Percentiles rank a stretch among this genome's conserved stretches.
phyloP scores from a whole-genome alignment of 352 stramenopile genomes.

The Phytophthora hybrid region DNA sequence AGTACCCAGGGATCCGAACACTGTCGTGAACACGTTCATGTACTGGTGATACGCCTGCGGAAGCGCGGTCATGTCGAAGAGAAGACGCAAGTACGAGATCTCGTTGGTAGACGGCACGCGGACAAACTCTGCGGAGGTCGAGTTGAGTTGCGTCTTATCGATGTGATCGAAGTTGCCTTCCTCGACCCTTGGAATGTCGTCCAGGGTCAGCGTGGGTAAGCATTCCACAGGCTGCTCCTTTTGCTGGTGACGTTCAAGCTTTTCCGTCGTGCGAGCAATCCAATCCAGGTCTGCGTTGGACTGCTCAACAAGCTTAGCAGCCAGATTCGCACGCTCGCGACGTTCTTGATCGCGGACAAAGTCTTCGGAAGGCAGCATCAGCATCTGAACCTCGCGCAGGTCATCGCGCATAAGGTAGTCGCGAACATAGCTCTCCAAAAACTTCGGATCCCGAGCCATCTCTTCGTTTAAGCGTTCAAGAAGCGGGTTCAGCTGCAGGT shows the following conservation, averaged over 20 bases:
- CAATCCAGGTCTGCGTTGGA: slow-evolving; percentile 65
- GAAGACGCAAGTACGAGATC: slow-evolving; percentile 81
- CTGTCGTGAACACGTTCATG: slow-evolving; percentile 72
- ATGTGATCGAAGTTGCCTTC: slow-evolving; percentile 63
- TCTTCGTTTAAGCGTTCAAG: slow-evolving; percentile 63
- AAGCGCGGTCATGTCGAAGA: slow-evolving; percentile 66
- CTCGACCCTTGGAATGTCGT: slow-evolving; percentile 66
- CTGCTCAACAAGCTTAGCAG: slow-evolving; percentile 47
- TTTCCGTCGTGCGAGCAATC: slow-evolving; percentile 51
- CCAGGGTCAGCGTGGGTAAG: slow-evolving; percentile 74
- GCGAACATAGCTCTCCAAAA: slow-evolving; percentile 69
- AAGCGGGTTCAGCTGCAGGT: slow-evolving; percentile 76
- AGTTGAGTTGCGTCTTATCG: slow-evolving; percentile 47
- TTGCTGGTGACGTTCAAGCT: slow-evolving; percentile 73
- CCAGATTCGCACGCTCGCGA: slow-evolving; percentile 58
- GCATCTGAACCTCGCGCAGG: slow-evolving; percentile 67
- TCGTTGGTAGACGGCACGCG: slow-evolving; percentile 84
- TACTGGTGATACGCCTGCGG: slow-evolving; percentile 73
- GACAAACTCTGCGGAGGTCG: slow-evolving; percentile 60
- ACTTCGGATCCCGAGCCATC: slow-evolving; percentile 70
- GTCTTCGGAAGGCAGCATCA: slow-evolving; percentile 75
- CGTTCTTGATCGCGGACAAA: slow-evolving; percentile 72
- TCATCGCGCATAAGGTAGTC: slow-evolving; percentile 60
- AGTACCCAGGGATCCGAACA: slow-evolving; percentile 81
- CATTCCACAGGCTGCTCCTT: slow-evolving; percentile 74